Base-by-base conservation (phyloP, 331 rosid genomes). In the Stylosanthes scabra region DNA sequence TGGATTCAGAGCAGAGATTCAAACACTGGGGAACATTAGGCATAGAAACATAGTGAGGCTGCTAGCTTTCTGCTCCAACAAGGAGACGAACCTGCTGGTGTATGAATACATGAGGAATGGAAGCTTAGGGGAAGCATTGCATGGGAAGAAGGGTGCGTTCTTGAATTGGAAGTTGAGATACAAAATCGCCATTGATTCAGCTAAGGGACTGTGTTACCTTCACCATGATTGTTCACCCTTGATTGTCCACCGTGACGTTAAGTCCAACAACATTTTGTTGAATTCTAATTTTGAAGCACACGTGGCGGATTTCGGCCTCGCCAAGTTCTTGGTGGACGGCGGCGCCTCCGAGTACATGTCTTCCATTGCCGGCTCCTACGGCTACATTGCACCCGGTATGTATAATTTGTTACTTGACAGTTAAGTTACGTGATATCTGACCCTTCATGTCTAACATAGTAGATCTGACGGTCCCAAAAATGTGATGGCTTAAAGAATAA, bases 321-420 rank as follows among this genome's bases (percentile, higher is more conserved):
- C 98, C 11, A 90, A 93, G 83, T 93, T 81, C 91, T 81, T 93
- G 86, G 29, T 87, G 2, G 93, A 86, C 37, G 86, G 91, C 9
- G 95, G 90, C 16, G 84, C 87, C 11, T 88, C 98, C 0, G 86
- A 90, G 75, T 90, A 91, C 74, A 93, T 93, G 98, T 93, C 98
- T 28, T 87, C 94, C 0, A 78, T 93, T 76, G 97, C 97, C 9
- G 98, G 98, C 6, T 90, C 98, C 1, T 93, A 93, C 28, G 98
- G 98, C 74, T 93, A 93, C 88, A 93, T 93, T 59, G 98, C 98
- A 34, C 98, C 98, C 6, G 98, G 98, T 93, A 82, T 9, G 91
- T 3, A 3, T 13, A 14, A n/a, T 5, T 51, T 14, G 5, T 51
- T 51, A 10, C 9, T n/a, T 37, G 78, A 61, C 74, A 52, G 76